Base-by-base conservation (phyloP, 768 basidiomycete genomes). In the Serendipita sp. region DNA sequence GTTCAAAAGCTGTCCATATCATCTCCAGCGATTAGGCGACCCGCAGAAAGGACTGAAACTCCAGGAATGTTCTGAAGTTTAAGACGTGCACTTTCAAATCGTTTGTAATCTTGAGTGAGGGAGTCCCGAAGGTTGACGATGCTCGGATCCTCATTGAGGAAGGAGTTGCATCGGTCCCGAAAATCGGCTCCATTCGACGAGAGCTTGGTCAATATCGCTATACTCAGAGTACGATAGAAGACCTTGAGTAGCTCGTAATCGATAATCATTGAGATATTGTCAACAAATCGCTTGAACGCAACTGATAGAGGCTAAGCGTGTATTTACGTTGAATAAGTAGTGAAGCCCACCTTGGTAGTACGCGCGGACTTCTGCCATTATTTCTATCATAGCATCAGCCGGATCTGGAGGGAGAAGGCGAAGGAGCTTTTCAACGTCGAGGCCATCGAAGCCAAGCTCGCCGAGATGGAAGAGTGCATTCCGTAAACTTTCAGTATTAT, bases 301-400 rank as follows among this genome's bases (percentile, higher is more conserved):
- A 85, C 83, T 86, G 64, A 67, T 87, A 87, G 27, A 37, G 4
- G 36, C 4, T 60, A 29, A 60, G 55, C 18, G 29, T n/a, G 16
- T 23, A 50, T 23, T 13, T 45, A 23, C 23, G 1, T 45, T 45
- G 13, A 45, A 45, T 45, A 45, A 31, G 48, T 6, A 52, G 16
- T 6, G 48, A 10, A 31, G 1, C 48, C 2, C 31, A 85, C 87
- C 86, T 76, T 87, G 85, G 71, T 87, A 88, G 67, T 88, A 87
- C 0, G 83, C 86, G 3, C 85, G 76, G 1, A 87, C 84, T 64
- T 82, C 79, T 0, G 84, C 84, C 85, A 88, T 87, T 68, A 88
- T 85, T 2, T 72, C 68, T 16, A 88, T 67, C 0, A 83, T 83
- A 0, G 79, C 76, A n/a, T 60, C 55, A 18, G 48, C 48, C 8